phyloP scores from a whole-genome alignment of 2,329 filamentous ascomycete genomes.

The Tolypocladium tropicale region DNA sequence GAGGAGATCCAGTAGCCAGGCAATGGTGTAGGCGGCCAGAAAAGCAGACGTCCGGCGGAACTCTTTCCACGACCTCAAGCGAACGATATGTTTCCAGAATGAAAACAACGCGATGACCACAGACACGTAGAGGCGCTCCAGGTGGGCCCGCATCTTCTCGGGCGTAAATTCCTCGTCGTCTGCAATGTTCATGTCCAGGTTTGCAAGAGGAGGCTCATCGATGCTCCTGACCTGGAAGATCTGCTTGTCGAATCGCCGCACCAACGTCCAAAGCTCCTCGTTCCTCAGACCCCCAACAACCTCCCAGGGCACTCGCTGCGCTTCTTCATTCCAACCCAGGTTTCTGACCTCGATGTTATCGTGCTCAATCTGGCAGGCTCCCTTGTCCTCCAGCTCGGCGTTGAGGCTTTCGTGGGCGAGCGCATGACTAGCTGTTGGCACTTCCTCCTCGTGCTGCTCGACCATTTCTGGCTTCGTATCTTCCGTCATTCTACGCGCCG shows the following conservation, averaged over 20 bases:
- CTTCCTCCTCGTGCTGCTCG: constrained; percentile 12
- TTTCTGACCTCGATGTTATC: constrained; percentile 48
- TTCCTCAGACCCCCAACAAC: constrained; percentile 60
- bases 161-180: constrained; percentile 79
- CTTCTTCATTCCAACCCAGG: constrained; percentile 58
- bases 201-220: constrained; percentile 39
- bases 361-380: constrained; percentile 34
- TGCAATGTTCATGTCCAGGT: constrained; percentile 69
- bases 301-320: constrained; percentile 43
- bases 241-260: constrained; percentile 66
- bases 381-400: constrained; percentile 26
- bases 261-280: constrained; percentile 62
- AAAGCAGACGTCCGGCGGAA: constrained; percentile 57
- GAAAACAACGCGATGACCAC: constrained; percentile 57
- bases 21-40: constrained; percentile 41
- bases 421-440: constrained; percentile 24
- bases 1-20: constrained; percentile 66
- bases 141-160: constrained; percentile 66
- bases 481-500: neutral
- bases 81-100: constrained; percentile 62
- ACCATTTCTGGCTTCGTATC: neutral
- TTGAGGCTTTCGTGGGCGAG: constrained; percentile 20
- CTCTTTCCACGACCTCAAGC: constrained; percentile 74
- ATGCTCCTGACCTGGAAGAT: constrained; percentile 60
- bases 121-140: constrained; percentile 76